Evolutionary conservation across 78 protist species (phyloP).

Genomic region (Capsaspora owczarzaki): DNA sequence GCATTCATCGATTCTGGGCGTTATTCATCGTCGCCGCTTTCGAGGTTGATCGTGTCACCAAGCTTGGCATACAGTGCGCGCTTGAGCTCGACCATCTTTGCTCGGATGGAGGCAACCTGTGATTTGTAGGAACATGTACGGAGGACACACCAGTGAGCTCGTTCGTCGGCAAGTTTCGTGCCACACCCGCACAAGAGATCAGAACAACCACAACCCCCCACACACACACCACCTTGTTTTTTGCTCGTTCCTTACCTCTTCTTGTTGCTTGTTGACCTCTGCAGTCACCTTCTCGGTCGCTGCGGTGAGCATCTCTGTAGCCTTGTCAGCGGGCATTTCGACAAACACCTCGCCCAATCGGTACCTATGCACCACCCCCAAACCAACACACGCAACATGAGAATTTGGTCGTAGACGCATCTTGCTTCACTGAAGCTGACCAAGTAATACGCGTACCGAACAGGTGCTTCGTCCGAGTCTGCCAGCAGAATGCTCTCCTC

Average conservation of each 20-base stretch:
- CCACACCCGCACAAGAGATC: background rate
- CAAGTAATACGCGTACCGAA: no score
- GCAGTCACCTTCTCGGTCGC: background rate
- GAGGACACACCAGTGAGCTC: no score
- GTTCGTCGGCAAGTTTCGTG: no score
- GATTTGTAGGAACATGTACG: no score
- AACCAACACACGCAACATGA: no score
- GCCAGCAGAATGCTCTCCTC: no score
- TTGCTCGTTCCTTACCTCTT: background rate
- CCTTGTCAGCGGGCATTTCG: background rate
- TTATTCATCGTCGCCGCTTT: slow-evolving; percentile 46
- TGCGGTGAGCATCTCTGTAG: background rate
- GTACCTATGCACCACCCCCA: no score
- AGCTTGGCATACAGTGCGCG: slow-evolving; percentile 33
- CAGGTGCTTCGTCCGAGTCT: no score
- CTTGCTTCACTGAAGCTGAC: no score
- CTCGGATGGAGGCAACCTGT: slow-evolving; percentile 12
- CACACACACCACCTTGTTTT: background rate
- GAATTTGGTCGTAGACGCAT: no score
- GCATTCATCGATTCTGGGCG: slow-evolving; percentile 45
- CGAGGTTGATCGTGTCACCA: slow-evolving; percentile 36
- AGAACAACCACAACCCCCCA: background rate
- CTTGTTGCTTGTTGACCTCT: background rate
- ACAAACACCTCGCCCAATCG: background rate
- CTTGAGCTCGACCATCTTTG: slow-evolving; percentile 33